Conservation (phyloP, 768 basidiomycete genomes). For the Lactarius trivialis region DNA sequence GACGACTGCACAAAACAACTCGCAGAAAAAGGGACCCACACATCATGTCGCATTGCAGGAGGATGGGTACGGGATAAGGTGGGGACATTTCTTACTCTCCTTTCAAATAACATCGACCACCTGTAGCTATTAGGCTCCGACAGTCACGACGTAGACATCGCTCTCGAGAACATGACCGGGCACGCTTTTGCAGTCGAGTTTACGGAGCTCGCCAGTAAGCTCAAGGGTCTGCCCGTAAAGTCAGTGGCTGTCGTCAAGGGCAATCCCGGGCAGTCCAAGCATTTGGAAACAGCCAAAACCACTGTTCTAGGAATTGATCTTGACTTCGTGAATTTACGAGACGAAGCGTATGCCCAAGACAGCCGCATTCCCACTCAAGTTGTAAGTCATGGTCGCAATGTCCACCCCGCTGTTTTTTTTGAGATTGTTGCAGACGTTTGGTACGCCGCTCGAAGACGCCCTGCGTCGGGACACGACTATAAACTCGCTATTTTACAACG, state of each 20-base stretch:
- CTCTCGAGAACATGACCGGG: conserved; percentile 85
- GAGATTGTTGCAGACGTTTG: conserved; percentile 57
- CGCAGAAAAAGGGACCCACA: conserved; percentile 44
- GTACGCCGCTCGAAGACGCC: conserved; percentile 89
- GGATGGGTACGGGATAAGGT: conserved; percentile 99
- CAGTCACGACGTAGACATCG: conserved; percentile 92
- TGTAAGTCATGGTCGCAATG: conserved; percentile 38
- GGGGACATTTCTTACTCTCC: conserved; percentile 20
- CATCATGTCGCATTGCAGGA: conserved; percentile 86
- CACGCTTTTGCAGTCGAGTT: conserved; percentile 80
- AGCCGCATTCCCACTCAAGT: conserved; percentile 87
- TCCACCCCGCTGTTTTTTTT: neutral
- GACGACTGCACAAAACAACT: conserved; percentile 66
- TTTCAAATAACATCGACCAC: conserved; percentile 2
- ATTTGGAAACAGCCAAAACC: conserved; percentile 90
- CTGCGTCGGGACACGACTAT: conserved; percentile 89
- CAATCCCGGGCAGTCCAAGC: conserved; percentile 97
- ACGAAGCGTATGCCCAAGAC: conserved; percentile 81
- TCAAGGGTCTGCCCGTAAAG: conserved; percentile 47
- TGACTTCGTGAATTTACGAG: conserved; percentile 90
- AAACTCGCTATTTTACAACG: conserved; percentile 93
- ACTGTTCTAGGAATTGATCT: conserved; percentile 74
- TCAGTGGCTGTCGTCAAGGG: conserved; percentile 77
- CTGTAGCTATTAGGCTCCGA: conserved; percentile 68
- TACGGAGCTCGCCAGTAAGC: conserved; percentile 49